Percentiles rank a stretch among this genome's conserved stretches.
Conservation (phyloP, 441 rosid species). For the Manihot esculenta region DNA sequence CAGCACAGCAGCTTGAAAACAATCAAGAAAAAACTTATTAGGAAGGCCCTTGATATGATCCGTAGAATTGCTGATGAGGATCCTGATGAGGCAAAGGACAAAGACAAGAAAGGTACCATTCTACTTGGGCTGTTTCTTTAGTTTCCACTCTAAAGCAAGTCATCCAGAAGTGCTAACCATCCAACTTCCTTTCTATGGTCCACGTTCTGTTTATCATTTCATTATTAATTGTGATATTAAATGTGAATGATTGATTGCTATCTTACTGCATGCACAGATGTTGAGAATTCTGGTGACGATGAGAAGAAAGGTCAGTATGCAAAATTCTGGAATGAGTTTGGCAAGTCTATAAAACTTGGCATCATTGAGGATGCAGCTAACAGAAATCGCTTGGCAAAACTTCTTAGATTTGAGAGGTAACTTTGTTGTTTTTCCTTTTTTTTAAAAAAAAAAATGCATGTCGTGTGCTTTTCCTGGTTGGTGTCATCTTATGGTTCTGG, state of each 20-base stretch:
- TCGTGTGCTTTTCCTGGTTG: too few relatives aligned
- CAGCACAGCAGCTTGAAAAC: conserved; percentile 91
- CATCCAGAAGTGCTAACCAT: too few relatives aligned
- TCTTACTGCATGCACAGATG: conserved; percentile 43
- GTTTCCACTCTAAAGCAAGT: too few relatives aligned
- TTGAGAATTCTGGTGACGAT: conserved; percentile 60
- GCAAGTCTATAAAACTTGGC: conserved; percentile 91
- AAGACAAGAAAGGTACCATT: conserved; percentile 65
- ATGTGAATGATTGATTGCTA: conserved; percentile 1
- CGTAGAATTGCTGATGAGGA: conserved; percentile 90
- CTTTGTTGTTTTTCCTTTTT: conserved; percentile 1
- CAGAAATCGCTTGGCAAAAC: conserved; percentile 87
- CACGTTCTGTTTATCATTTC: not conserved
- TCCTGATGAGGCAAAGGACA: conserved; percentile 71
- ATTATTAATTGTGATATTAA: not conserved
- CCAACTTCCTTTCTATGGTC: not conserved
- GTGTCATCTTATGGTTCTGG: not conserved
- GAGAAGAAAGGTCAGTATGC: conserved; percentile 87
- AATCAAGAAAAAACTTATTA: conserved; percentile 90
- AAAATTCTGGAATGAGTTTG: conserved; percentile 93
- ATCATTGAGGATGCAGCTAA: conserved; percentile 89
- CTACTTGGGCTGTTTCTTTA: not conserved
- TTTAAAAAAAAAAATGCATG: too few relatives aligned
- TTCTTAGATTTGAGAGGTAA: conserved; percentile 92
- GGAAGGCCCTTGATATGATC: conserved; percentile 96